These are phyloP conservation scores for Chytriomyces hyalinus DNA, from an alignment of 192 early-diverging fungal genomes.

Conservation along the genomic window DNA sequence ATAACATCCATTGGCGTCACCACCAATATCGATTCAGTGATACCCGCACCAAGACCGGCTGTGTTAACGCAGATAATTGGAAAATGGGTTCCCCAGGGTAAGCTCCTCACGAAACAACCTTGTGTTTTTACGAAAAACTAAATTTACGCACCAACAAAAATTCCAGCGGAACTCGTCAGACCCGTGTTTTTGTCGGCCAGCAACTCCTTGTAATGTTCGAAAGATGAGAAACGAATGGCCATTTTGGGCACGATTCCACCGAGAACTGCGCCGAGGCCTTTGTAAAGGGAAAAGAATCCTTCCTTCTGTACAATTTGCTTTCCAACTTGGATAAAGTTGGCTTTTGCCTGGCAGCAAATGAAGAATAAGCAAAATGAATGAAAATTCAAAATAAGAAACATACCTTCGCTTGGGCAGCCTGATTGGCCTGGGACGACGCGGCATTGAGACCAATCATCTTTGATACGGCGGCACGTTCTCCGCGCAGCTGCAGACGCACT, in stretches of 20 bases:
- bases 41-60: conserved; percentile 91
- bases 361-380: no score
- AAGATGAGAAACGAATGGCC: conserved; percentile 97
- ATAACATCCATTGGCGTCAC: conserved; percentile 99
- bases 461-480: conserved; percentile 40
- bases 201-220: conserved; percentile 89
- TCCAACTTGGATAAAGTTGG: conserved; percentile 83
- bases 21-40: conserved; percentile 91
- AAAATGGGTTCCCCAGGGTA: no score
- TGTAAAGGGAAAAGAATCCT: conserved; percentile 89
- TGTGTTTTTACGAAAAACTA: conserved; percentile 40
- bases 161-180: conserved; percentile 63
- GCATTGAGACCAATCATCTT: conserved; percentile 38
- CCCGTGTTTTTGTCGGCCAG: conserved; percentile 71
- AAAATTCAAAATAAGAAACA: no score
- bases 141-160: conserved; percentile 74
- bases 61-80: conserved; percentile 23
- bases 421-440: conserved; percentile 57
- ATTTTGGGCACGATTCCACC: conserved; percentile 98
- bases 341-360: no score
- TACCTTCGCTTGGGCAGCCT: conserved; percentile 59
- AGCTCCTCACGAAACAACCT: background rate
- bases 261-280: conserved; percentile 95
- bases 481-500: conserved; percentile 91
- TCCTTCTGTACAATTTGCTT: conserved; percentile 84